A percentile compares a stretch with the other conserved stretches of the same genome.
These are phyloP conservation scores for Rubus parviflorus DNA, from an alignment of 306 rosid genomes.

Conservation along the genomic window DNA sequence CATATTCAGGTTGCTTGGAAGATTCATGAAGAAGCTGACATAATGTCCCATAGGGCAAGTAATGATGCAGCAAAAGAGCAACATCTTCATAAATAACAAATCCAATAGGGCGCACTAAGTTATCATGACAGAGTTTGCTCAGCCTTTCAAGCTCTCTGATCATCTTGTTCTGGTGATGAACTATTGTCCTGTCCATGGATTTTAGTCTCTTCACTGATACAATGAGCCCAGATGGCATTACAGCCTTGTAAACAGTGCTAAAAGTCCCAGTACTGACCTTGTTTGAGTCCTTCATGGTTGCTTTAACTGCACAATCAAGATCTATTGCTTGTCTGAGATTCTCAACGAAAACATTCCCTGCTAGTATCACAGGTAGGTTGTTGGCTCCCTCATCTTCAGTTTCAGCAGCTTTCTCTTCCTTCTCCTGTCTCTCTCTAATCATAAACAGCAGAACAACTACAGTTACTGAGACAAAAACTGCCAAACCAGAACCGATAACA, in stretches of 20 bases:
- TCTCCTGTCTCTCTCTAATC: slow-evolving; percentile 88
- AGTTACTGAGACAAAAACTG: slow-evolving; percentile 81
- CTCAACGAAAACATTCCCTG: slow-evolving; percentile 81
- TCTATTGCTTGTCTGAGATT: slow-evolving; percentile 89
- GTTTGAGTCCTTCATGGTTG: slow-evolving; percentile 83
- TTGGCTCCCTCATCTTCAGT: slow-evolving; percentile 51
- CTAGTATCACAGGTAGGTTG: slow-evolving; percentile 61
- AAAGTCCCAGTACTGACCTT: slow-evolving; percentile 87
- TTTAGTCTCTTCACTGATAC: slow-evolving; percentile 84
- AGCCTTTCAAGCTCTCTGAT: slow-evolving; percentile 95
- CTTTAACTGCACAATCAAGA: slow-evolving; percentile 84
- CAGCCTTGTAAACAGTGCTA: slow-evolving; percentile 90
- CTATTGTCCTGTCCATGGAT: slow-evolving; percentile 91
- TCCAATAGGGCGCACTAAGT: slow-evolving; percentile 83
- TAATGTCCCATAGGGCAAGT: slow-evolving; percentile 80
- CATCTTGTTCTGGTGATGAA: slow-evolving; percentile 97
- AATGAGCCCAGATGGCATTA: slow-evolving; percentile 92
- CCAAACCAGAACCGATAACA: slow-evolving; percentile 87
- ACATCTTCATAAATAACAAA: slow-evolving; percentile 93
- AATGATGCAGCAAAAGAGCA: slow-evolving; percentile 88
- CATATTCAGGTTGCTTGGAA: slow-evolving; percentile 63
- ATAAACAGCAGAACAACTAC: slow-evolving; percentile 85
- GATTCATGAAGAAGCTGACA: slow-evolving; percentile 90
- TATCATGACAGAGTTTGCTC: slow-evolving; percentile 81
- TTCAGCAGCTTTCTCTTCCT: slow-evolving; percentile 67